Percentiles rank a stretch among this genome's conserved stretches.
phyloP scores from a whole-genome alignment of 495 filamentous ascomycete species.

The Geoglossum glabrum region DNA sequence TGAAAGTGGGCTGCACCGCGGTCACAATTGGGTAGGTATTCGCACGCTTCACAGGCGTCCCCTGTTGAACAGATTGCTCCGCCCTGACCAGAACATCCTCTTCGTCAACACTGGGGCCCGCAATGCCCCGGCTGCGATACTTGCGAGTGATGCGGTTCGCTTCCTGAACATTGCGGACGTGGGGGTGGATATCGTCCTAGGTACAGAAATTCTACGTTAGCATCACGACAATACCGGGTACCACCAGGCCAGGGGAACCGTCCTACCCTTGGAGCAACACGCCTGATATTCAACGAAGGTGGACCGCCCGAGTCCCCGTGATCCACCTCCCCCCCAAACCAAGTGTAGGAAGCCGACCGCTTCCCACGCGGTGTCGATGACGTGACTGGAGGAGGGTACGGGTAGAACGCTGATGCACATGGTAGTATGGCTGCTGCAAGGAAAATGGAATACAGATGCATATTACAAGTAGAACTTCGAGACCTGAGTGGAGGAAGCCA shows the following conservation, averaged over 20 bases:
- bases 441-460: not conserved
- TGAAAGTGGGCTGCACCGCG: slow-evolving; percentile 28
- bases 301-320: not conserved
- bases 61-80: slow-evolving; percentile 6
- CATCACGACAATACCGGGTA: not conserved
- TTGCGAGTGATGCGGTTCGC: slow-evolving; percentile 2
- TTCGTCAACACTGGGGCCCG: not conserved
- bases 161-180: slow-evolving; percentile 4
- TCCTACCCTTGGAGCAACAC: not conserved
- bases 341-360: not conserved
- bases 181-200: slow-evolving; percentile 3
- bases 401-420: not conserved
- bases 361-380: not conserved
- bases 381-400: not conserved
- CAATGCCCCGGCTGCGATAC: not conserved
- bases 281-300: not conserved
- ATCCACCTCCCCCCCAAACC: not conserved
- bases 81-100: not conserved
- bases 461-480: not conserved
- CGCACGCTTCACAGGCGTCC: slow-evolving; percentile 9
- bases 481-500: not conserved
- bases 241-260: not conserved
- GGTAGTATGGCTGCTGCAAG: not conserved
- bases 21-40: slow-evolving; percentile 33
- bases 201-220: not conserved